Evolutionary conservation across 2,329 filamentous ascomycete genomes (phyloP).

Genomic region (Akanthomyces uredinophilus): DNA sequence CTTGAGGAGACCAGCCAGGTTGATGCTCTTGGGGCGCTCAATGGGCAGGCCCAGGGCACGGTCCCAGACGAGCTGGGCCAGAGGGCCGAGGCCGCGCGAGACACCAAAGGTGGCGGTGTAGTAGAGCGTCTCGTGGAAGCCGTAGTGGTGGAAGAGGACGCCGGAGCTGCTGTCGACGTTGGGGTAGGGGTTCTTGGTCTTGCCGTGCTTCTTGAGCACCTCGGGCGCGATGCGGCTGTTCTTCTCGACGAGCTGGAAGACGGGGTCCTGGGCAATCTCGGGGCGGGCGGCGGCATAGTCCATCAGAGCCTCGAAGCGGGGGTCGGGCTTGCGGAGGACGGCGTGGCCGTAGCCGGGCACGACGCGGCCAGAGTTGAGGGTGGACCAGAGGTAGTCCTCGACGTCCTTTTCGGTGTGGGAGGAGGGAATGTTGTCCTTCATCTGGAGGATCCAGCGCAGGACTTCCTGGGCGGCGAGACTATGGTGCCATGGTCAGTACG

Average conservation of each 20-base stretch:
- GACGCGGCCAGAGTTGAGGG: constrained; percentile 88
- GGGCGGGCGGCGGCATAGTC: constrained; percentile 83
- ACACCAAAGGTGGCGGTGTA: constrained; percentile 74
- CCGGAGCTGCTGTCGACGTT: constrained; percentile 94
- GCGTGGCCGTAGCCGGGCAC: constrained; percentile 95
- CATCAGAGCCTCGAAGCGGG: constrained; percentile 94
- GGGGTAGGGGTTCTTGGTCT: constrained; percentile 96
- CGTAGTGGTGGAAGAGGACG: constrained; percentile 96
- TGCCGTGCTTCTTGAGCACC: constrained; percentile 91
- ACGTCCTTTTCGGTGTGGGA: constrained; percentile 77
- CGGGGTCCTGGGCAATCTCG: constrained; percentile 78
- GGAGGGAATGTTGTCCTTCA: constrained; percentile 81
- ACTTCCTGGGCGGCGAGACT: constrained; percentile 93
- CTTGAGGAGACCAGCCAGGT: constrained; percentile 79
- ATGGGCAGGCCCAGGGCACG: constrained; percentile 89
- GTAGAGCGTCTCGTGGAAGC: constrained; percentile 94
- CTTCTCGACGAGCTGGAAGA: constrained; percentile 90
- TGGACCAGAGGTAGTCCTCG: constrained; percentile 84
- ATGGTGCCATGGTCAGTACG: neutral
- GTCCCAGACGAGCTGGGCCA: constrained; percentile 96
- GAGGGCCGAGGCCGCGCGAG: constrained; percentile 70
- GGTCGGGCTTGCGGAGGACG: constrained; percentile 93
- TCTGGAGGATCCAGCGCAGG: constrained; percentile 91
- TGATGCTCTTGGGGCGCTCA: constrained; percentile 96
- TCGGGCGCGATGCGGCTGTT: constrained; percentile 88